A percentile compares a stretch with the other conserved stretches of the same genome.
Conservation (phyloP, 1,284 basidiomycete species). For the Cutaneotrichosporon cyanovorans region DNA sequence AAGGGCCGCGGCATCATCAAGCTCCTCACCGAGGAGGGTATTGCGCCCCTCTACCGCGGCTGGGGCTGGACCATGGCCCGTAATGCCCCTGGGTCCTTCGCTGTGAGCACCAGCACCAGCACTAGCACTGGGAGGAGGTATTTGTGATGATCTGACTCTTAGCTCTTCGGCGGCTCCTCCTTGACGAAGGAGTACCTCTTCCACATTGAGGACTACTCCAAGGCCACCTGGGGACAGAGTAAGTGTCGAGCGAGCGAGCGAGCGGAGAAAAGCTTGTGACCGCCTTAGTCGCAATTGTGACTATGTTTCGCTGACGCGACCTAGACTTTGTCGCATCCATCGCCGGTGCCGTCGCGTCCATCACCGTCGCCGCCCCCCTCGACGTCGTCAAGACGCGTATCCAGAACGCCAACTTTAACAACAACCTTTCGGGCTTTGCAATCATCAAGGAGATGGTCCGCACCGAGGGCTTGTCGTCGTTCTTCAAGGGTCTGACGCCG, state of each 20-base stretch:
- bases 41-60: conserved; percentile 80
- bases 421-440: conserved; percentile 71
- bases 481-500: conserved; percentile 95
- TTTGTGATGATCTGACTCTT: not conserved
- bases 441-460: conserved; percentile 82
- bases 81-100: conserved; percentile 93
- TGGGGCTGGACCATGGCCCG: conserved; percentile 99
- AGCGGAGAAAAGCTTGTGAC: too few species aligned
- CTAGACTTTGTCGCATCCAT: conserved; percentile 84
- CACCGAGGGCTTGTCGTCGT: conserved; percentile 75
- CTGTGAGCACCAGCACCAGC: conserved; percentile 54
- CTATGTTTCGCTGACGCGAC: too few species aligned
- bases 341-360: conserved; percentile 87
- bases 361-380: conserved; percentile 90
- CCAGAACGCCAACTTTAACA: conserved; percentile 96
- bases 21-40: conserved; percentile 85
- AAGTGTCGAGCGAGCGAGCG: conserved; percentile 12
- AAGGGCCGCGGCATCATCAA: conserved; percentile 81
- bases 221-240: conserved; percentile 88
- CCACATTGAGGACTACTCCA: conserved; percentile 77
- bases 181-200: conserved; percentile 90
- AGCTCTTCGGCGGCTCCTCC: conserved; percentile 95
- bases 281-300: too few species aligned
- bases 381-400: conserved; percentile 96
- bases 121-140: not conserved